Evolutionary conservation across 352 stramenopile species (phyloP).

Genomic region (Globisporangium abappressorium): DNA sequence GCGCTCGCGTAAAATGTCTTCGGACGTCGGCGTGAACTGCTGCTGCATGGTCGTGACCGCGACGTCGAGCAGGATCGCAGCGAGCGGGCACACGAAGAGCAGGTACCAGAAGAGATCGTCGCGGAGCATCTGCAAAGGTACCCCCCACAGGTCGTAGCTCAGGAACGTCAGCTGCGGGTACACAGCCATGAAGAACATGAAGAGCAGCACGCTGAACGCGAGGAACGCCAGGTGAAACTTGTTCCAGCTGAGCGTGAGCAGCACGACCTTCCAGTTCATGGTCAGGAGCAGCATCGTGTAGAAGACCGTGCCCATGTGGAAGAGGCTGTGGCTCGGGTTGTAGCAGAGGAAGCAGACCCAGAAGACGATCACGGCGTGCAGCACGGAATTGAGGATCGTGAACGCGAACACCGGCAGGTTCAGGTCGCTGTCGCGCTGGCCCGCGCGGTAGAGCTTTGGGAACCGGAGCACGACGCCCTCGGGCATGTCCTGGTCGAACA

Average conservation of each 20-base stretch:
- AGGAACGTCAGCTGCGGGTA: slow-evolving; percentile 70
- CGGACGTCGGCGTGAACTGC: slow-evolving; percentile 46
- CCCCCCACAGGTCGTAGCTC: slow-evolving; percentile 63
- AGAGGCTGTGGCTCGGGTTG: slow-evolving; percentile 37
- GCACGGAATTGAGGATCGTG: slow-evolving; percentile 51
- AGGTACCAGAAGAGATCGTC: slow-evolving; percentile 56
- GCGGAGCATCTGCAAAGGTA: slow-evolving; percentile 37
- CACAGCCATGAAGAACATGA: slow-evolving; percentile 60
- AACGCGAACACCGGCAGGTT: slow-evolving; percentile 53
- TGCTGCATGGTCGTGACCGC: slow-evolving; percentile 34
- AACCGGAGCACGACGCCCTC: slow-evolving; percentile 43
- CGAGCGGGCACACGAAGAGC: slow-evolving; percentile 46
- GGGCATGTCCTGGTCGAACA: slow-evolving; percentile 70
- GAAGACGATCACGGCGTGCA: slow-evolving; percentile 58
- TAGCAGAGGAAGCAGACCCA: slow-evolving; percentile 43
- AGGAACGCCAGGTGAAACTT: slow-evolving; percentile 56
- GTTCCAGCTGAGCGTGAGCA: slow-evolving; percentile 62
- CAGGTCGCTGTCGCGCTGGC: slow-evolving; percentile 54
- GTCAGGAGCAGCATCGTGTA: slow-evolving; percentile 63
- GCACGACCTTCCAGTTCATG: slow-evolving; percentile 71
- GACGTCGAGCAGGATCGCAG: slow-evolving; percentile 44
- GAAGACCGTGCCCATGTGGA: slow-evolving; percentile 56
- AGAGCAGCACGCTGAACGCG: slow-evolving; percentile 53
- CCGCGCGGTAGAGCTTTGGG: slow-evolving; percentile 49
- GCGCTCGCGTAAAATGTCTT: slow-evolving; percentile 64